Conservation (phyloP, 2,329 filamentous ascomycete species). For the Aureobasidium sp. region DNA sequence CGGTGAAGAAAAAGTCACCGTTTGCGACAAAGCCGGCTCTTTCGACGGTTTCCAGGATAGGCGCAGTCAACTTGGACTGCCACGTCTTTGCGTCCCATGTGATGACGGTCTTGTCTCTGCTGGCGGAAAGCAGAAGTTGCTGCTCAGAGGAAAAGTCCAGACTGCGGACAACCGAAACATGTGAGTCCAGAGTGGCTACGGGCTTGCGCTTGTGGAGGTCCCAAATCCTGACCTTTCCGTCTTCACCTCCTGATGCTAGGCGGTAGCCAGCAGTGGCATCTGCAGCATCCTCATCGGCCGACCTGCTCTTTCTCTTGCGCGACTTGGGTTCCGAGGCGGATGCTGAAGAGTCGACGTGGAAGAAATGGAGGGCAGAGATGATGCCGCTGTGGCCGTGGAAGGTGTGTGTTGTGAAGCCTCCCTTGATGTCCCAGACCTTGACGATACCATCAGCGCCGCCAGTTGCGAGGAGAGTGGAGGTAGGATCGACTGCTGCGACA, state of each 20-base stretch:
- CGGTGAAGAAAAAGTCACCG: slow-evolving; percentile 68
- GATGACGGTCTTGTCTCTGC: slow-evolving; percentile 88
- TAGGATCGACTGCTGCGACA: slow-evolving; percentile 73
- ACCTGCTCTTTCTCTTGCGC: slow-evolving; percentile 40
- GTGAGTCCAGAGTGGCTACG: slow-evolving; percentile 72
- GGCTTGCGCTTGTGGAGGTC: slow-evolving; percentile 76
- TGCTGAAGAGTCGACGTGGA: slow-evolving; percentile 45
- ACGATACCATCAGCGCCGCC: slow-evolving; percentile 88
- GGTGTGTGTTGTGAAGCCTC: slow-evolving; percentile 87
- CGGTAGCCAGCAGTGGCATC: slow-evolving; percentile 56
- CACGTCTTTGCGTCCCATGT: slow-evolving; percentile 83
- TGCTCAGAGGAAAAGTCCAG: slow-evolving; percentile 71
- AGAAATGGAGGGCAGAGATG: slow-evolving; percentile 85
- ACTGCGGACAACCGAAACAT: slow-evolving; percentile 87
- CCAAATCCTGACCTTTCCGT: slow-evolving; percentile 87
- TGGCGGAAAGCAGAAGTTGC: slow-evolving; percentile 69
- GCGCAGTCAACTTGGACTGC: slow-evolving; percentile 72
- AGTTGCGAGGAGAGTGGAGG: slow-evolving; percentile 82
- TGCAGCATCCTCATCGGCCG: slow-evolving; percentile 40
- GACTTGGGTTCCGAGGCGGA: slow-evolving; percentile 19
- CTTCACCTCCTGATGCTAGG: slow-evolving; percentile 84
- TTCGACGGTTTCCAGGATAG: slow-evolving; percentile 78
- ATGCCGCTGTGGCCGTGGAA: slow-evolving; percentile 90
- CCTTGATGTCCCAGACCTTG: slow-evolving; percentile 92
- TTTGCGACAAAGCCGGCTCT: slow-evolving; percentile 67